Percentiles rank a stretch among this genome's conserved stretches.
Conservation (phyloP, 2,329 filamentous ascomycete genomes). For the Ascochyta pisi region DNA sequence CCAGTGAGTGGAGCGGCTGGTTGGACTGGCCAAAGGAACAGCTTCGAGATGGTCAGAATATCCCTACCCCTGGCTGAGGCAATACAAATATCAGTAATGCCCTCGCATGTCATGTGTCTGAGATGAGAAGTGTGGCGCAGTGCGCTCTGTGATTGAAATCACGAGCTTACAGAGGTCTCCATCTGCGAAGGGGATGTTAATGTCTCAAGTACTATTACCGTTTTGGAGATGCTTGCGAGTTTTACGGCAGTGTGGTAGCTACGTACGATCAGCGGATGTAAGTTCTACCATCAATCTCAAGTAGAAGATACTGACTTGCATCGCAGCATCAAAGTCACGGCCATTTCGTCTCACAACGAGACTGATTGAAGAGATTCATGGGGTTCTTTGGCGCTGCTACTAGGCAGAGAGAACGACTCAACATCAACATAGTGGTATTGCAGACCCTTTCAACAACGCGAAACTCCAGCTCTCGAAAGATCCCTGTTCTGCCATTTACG, state of each 20-base stretch:
- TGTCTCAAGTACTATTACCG: background rate
- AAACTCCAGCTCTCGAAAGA: background rate
- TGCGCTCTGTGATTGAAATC: background rate
- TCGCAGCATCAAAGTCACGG: background rate
- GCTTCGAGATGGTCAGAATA: constrained; percentile 17
- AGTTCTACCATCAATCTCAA: background rate
- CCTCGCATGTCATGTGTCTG: background rate
- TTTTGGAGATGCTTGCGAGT: constrained; percentile 14
- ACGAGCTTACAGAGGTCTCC: background rate
- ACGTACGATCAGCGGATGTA: background rate
- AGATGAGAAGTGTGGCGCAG: background rate
- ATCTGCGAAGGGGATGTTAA: background rate
- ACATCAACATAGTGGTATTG: background rate
- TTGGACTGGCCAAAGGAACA: constrained; percentile 40
- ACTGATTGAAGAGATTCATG: background rate
- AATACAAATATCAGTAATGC: background rate
- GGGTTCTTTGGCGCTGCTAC: background rate
- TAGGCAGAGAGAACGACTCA: background rate
- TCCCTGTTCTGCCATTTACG: background rate
- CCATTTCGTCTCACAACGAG: background rate
- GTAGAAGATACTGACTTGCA: background rate
- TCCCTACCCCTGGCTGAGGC: constrained; percentile 8
- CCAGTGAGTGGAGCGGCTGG: constrained; percentile 37
- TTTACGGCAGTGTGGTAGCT: background rate
- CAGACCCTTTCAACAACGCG: background rate